Evolutionary conservation across 495 filamentous ascomycete species (phyloP), one percentile per base, ranked within the genome.

Genomic region (Parmelia sp.): DNA sequence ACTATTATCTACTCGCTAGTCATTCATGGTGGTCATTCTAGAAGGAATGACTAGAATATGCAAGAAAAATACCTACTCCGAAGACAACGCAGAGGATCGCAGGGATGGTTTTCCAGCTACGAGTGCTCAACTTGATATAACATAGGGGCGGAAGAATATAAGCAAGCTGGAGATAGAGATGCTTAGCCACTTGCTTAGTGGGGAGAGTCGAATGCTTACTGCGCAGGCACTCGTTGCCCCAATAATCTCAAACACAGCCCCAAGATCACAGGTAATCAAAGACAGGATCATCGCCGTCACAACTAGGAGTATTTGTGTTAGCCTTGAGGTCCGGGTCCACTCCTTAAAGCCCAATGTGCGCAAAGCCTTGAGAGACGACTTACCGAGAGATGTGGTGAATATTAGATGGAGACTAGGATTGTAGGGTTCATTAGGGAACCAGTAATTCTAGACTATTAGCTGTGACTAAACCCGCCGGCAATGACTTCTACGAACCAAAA

Each of bases 81-180:
- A 97, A 97, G 17, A 70, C 84, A 57, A 88, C 86, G 36, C 90
- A 87, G 2, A 73, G 73, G 68, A 81, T 83, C 9, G 90, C 89
- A 11, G 85, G 83, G 42, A 88, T 86, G 42, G 82, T 88, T 77
- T 86, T 91, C 80, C 89, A 91, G 67, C 82, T 87, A 71, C 86
- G 80, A 27, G 82, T 91, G 68, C 89, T 93, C 40, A 98, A 80
- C 73, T 93, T 96, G 70, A 97, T 87, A 73, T 92, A 98, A 74
- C 94, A 98, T 14, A 97, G 75, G 25, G 94, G 93, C 69, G 94
- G 94, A 61, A 98, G 79, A 35, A 98, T 96, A 74, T 96, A 98
- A 8, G 94, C 94, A 70, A 98, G 79, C 61, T 63, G n/a, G 15
- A 45, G 27, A 37, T 19, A 17, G 2, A 63, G 27, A 3, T 29